Conservation (phyloP, 2,329 filamentous ascomycete genomes). For the Alternaria arbusti region DNA sequence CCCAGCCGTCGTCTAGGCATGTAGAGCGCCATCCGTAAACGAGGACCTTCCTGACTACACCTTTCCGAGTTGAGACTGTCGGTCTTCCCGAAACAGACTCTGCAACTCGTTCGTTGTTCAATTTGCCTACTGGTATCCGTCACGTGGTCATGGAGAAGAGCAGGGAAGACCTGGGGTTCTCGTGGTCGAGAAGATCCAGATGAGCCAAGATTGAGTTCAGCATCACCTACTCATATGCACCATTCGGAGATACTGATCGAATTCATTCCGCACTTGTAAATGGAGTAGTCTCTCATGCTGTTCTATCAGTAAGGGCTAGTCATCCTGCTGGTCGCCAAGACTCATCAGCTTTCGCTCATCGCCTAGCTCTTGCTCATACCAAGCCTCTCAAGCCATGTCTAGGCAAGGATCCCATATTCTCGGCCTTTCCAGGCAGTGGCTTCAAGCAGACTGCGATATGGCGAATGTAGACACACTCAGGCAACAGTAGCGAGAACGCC, state of each 20-base stretch:
- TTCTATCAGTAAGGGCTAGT: not conserved
- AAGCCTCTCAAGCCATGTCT: constrained; percentile 10
- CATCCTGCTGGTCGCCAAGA: constrained; percentile 1
- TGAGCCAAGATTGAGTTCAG: not conserved
- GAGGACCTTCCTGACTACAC: not conserved
- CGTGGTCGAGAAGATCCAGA: not conserved
- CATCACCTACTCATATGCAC: not conserved
- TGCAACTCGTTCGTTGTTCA: not conserved
- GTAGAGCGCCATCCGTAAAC: not conserved
- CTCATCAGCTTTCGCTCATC: not conserved
- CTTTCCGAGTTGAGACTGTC: not conserved
- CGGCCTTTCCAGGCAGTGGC: not conserved
- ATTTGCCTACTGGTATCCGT: not conserved
- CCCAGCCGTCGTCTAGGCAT: not conserved
- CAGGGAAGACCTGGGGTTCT: not conserved
- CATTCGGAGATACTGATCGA: not conserved
- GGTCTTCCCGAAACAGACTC: not conserved
- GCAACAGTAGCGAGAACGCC: constrained; percentile 8
- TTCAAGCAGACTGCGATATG: constrained; percentile 1
- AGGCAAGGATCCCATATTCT: constrained; percentile 1
- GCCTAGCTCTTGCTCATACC: constrained; percentile 1
- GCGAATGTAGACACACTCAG: constrained; percentile 2
- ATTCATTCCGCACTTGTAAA: not conserved
- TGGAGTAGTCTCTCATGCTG: not conserved
- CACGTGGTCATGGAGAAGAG: not conserved